These are phyloP conservation scores for Euphorbia pulcherrima DNA, from an alignment of 345 rosid genomes.

Conservation along the genomic window DNA sequence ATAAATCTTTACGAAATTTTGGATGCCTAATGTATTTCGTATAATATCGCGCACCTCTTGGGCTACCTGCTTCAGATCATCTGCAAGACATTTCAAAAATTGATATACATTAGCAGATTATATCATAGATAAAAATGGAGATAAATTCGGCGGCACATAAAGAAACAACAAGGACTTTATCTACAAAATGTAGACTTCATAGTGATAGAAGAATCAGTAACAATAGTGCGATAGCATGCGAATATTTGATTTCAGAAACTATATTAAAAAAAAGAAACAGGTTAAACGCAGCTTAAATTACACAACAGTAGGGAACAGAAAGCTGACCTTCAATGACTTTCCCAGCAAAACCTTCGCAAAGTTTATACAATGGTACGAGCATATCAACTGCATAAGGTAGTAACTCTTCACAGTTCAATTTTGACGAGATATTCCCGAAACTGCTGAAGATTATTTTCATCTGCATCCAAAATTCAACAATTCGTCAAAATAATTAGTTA, in stretches of 20 bases:
- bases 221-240: too few species aligned
- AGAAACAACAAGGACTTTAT: background rate
- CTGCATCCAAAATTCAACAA: conserved; percentile 40
- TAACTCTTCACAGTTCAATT: conserved; percentile 43
- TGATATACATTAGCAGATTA: background rate
- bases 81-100: conserved; percentile 32
- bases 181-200: background rate
- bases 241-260: background rate
- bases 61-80: conserved; percentile 61
- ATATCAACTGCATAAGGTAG: conserved; percentile 48
- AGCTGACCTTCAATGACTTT: conserved; percentile 59
- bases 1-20: conserved; percentile 51
- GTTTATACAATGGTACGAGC: conserved; percentile 75
- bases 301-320: background rate
- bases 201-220: background rate
- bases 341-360: conserved; percentile 83
- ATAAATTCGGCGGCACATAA: background rate
- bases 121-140: background rate
- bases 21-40: conserved; percentile 47
- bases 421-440: conserved; percentile 42
- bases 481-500: conserved; percentile 11
- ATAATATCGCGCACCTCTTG: conserved; percentile 61
- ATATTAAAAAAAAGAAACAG: background rate
- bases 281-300: background rate
- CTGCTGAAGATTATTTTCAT: conserved; percentile 57